Base-by-base conservation (phyloP, 495 filamentous ascomycete genomes). In the Tuber microsphaerosporum region DNA sequence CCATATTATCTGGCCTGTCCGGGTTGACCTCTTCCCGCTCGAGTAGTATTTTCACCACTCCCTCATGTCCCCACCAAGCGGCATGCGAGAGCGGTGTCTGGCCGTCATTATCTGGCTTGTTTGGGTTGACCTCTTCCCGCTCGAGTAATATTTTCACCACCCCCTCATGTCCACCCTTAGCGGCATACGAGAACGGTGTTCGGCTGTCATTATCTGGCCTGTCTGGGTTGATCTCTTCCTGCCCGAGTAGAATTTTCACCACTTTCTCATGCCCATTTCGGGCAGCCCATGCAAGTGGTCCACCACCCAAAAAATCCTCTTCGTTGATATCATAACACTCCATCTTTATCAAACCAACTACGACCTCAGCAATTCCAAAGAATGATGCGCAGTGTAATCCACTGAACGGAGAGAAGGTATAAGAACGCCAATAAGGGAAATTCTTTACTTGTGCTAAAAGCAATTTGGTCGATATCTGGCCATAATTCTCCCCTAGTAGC, bases 341-440 rank as follows among this genome's bases (percentile, higher is more conserved):
- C 22, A 61, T 61, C 22, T 61, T 22, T 61, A 61, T n/a, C 1
- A 12, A 26, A 26, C 10, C 51, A 61, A 7, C 10, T 12, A 61
- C 51, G n/a, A 26, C 51, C 51, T 26, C 51, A 26, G n/a, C n/a
- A 61, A 48, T 48, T 48, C 46, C 46, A 19, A 48, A 48, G 48
- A 56, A n/a, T 5, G 48, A 56, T 56, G 48, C 22, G 10, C 51
- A 61, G n/a, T 61, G 51, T 14, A 61, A n/a, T 14, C 51, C 51
- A 61, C 22, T 61, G n/a, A 61, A 61, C 0, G 51, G 19, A 7
- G 46, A 22, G 20, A 6, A 14, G n/a, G 10, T 26, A 10, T 3
- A 1, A 26, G 0, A n/a, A 26, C 4, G 0, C n/a, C 9, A 2
- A 12, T 2, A 0, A 26, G 0, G 0, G 0, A 26, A 61, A 26